Conservation (phyloP, 2,329 filamentous ascomycete species). For the Akanthomyces lecanii region DNA sequence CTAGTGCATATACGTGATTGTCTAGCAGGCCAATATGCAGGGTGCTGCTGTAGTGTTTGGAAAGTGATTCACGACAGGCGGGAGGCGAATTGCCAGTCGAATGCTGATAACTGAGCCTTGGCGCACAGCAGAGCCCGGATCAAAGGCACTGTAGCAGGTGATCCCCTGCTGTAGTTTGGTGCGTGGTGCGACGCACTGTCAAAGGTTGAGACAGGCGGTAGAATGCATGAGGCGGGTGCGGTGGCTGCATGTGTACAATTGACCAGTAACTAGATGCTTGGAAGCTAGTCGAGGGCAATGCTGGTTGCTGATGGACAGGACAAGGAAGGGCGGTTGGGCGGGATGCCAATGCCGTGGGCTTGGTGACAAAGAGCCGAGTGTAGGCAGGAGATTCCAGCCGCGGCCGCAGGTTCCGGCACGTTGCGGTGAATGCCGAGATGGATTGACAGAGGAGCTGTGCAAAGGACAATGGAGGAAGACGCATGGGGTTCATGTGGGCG, state of each 20-base stretch:
- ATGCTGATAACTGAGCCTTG: slow-evolving; percentile 10
- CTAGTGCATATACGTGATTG: not conserved
- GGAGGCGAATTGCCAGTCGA: not conserved
- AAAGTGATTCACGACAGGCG: not conserved
- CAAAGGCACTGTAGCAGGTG: not conserved
- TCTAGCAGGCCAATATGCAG: not conserved
- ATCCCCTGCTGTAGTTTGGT: not conserved
- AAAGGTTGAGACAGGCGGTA: slow-evolving; percentile 2
- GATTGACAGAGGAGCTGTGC: too few species aligned
- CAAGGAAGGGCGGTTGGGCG: not conserved
- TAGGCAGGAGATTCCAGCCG: too few species aligned
- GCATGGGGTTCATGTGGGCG: too few species aligned
- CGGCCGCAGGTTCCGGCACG: too few species aligned
- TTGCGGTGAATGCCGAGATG: too few species aligned
- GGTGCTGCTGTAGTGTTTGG: not conserved
- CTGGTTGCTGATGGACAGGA: not conserved
- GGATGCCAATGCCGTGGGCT: not conserved
- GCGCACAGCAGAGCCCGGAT: slow-evolving; percentile 5
- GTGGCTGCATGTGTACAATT: not conserved
- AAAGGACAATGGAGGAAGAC: too few species aligned
- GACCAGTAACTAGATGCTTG: not conserved
- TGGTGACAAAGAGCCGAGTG: not conserved
- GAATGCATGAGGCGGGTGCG: slow-evolving; percentile 5
- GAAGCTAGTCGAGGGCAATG: not conserved
- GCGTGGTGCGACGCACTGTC: slow-evolving; percentile 2